A percentile compares a stretch with the other conserved stretches of the same genome.
Evolutionary conservation across 495 filamentous ascomycete species (phyloP).

Genomic region (Usnea hakonensis): DNA sequence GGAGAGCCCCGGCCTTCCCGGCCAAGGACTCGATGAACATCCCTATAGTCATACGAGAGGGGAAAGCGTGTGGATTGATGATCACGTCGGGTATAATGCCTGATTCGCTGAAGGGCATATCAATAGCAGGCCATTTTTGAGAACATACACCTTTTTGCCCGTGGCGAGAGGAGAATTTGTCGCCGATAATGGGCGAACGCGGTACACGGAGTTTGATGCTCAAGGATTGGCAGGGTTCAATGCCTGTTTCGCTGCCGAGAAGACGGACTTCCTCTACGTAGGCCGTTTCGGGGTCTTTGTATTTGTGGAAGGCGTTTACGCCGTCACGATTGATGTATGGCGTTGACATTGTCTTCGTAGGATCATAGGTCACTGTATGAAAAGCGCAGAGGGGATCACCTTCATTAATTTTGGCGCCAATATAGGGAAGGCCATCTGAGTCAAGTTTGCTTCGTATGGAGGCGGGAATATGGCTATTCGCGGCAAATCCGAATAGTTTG

Average conservation of each 20-base stretch:
- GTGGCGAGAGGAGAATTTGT: constrained; percentile 53
- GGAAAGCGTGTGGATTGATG: constrained; percentile 99
- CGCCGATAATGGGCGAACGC: constrained; percentile 81
- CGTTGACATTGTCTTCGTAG: constrained; percentile 36
- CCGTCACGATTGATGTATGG: constrained; percentile 64
- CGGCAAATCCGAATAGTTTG: constrained; percentile 82
- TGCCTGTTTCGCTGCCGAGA: constrained; percentile 72
- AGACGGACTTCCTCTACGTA: constrained; percentile 91
- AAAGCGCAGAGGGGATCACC: constrained; percentile 81
- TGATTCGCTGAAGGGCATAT: constrained; percentile 97
- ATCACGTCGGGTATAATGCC: constrained; percentile 97
- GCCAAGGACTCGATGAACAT: constrained; percentile 98
- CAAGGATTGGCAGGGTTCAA: constrained; percentile 72
- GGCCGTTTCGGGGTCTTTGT: constrained; percentile 80
- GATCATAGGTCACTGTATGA: constrained; percentile 77
- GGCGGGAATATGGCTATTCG: constrained; percentile 55
- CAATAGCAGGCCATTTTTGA: constrained; percentile 88
- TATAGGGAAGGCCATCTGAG: constrained; percentile 73
- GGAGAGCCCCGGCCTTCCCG: constrained; percentile 87
- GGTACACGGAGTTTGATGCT: constrained; percentile 91
- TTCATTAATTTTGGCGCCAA: constrained; percentile 66
- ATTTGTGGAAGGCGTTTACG: constrained; percentile 73
- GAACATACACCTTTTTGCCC: constrained; percentile 67
- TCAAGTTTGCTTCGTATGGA: constrained; percentile 64
- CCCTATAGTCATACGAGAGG: constrained; percentile 99